Evolutionary conservation across 257 asterid species (phyloP), one percentile per base, ranked within the genome.

Genomic region (Cinchona pubescens): DNA sequence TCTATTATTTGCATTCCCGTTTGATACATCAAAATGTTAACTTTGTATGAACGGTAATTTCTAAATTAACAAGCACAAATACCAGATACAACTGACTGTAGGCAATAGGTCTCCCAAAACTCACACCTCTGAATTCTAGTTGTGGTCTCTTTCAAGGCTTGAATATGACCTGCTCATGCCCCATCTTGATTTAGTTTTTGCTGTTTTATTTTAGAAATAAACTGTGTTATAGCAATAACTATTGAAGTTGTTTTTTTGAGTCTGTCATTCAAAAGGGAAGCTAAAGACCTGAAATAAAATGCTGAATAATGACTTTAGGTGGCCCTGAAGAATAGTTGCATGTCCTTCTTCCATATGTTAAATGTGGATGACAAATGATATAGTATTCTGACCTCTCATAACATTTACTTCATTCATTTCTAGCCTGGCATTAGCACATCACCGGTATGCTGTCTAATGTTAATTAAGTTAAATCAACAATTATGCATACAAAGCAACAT

Each of bases 1-100:
- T 79, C 73, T 79, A 72, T 30, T 73, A 15, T 62, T 79, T 77
- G 32, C 23, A 49, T 51, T 60, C 38, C 40, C 45, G 15, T 76
- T 64, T 55, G 40, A 51, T 64, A 21, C 23, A 46, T 27, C 48
- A 10, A 64, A 58, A 43, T 59, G 76, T 75, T 49, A 37, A 21
- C 38, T 49, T n/a, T 27, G 34, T 13, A 45, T 4, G 12, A 32
- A 64, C 23, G 46, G 18, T 34, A 27, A 18, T 13, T 74, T 37
- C 19, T 15, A 2, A 27, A 59, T 29, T 25, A 18, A 40, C 25
- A 25, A 56, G 63, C 30, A 56, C 6, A 38, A 60, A 29, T 29
- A 27, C 37, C 21, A 27, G 19, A 60, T 29, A 14, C 16, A 10
- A 60, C 19, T 60, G 21, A 13, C 9, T 60, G 38, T 40, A 30